Evolutionary conservation across 176 grass and related monocot species (phyloP).

Genomic region (Dactylis glomerata): DNA sequence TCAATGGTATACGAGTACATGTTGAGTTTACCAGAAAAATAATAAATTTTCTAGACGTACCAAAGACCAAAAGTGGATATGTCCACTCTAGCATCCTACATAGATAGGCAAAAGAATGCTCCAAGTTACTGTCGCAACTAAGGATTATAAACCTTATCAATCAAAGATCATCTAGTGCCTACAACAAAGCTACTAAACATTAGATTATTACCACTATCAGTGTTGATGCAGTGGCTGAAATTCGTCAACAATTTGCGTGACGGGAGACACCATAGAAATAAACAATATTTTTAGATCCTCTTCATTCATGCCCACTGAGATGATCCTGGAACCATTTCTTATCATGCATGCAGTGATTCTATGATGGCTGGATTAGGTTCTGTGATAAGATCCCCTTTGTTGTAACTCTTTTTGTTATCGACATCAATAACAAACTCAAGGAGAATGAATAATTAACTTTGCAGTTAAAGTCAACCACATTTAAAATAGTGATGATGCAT

Average conservation of each 20-base stretch:
- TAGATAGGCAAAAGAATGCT: slow-evolving; percentile 14
- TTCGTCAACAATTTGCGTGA: slow-evolving; percentile 64
- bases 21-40: too few relatives aligned
- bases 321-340: slow-evolving; percentile 74
- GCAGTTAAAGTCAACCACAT: too few relatives aligned
- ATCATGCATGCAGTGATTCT: slow-evolving; percentile 77
- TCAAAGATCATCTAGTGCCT: background rate
- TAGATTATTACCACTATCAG: slow-evolving; percentile 63
- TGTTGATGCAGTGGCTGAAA: slow-evolving; percentile 58
- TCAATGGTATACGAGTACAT: too few relatives aligned
- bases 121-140: background rate
- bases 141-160: background rate
- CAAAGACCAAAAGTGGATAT: slow-evolving; percentile 17
- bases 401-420: slow-evolving; percentile 70
- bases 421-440: slow-evolving; percentile 93
- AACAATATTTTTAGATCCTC: slow-evolving; percentile 74
- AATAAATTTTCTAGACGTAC: too few relatives aligned
- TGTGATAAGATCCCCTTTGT: slow-evolving; percentile 70
- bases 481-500: slow-evolving; percentile 19
- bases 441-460: slow-evolving; percentile 60
- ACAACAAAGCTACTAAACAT: background rate
- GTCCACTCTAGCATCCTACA: slow-evolving; percentile 70
- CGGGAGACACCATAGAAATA: slow-evolving; percentile 84
- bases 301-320: slow-evolving; percentile 85
- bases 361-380: slow-evolving; percentile 56